Conservation (phyloP, 495 filamentous ascomycete species). For the Neurospora intermedia region DNA sequence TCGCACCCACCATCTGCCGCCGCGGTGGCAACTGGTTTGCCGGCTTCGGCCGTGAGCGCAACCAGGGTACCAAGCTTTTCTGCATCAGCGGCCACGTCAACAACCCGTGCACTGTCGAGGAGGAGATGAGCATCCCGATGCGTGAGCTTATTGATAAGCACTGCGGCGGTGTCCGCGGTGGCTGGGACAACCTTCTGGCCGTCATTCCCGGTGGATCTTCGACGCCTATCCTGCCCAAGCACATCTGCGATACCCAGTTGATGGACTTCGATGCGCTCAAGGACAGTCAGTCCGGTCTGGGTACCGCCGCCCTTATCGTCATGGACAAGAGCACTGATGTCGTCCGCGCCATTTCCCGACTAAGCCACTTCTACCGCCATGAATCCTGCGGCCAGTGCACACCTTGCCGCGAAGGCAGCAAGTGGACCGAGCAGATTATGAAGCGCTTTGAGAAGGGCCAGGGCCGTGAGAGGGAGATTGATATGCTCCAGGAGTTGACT, state of each 20-base stretch:
- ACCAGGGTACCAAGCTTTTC: constrained; percentile 93
- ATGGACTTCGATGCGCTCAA: constrained; percentile 99
- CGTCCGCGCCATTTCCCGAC: constrained; percentile 80
- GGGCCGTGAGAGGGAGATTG: constrained; percentile 83
- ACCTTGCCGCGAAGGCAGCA: constrained; percentile 91
- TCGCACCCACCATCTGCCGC: constrained; percentile 91
- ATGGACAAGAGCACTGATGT: constrained; percentile 98
- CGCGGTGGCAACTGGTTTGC: constrained; percentile 90
- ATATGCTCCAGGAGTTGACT: constrained; percentile 98
- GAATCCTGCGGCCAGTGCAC: constrained; percentile 98
- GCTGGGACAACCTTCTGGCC: constrained; percentile 94
- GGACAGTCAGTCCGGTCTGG: constrained; percentile 91
- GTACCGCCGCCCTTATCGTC: constrained; percentile 96
- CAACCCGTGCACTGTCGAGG: constrained; percentile 94
- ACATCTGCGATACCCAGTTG: constrained; percentile 79
- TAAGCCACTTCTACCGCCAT: constrained; percentile 95
- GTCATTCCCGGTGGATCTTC: constrained; percentile 95
- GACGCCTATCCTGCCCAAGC: constrained; percentile 85
- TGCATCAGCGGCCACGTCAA: constrained; percentile 99
- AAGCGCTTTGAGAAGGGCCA: constrained; percentile 83
- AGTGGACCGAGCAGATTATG: constrained; percentile 99
- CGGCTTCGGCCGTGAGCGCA: constrained; percentile 84
- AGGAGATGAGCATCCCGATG: constrained; percentile 95
- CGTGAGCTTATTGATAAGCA: constrained; percentile 94
- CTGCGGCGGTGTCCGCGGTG: constrained; percentile 90